Evolutionary conservation across 257 asterid genomes (phyloP).

Genomic region (Mentha longifolia): DNA sequence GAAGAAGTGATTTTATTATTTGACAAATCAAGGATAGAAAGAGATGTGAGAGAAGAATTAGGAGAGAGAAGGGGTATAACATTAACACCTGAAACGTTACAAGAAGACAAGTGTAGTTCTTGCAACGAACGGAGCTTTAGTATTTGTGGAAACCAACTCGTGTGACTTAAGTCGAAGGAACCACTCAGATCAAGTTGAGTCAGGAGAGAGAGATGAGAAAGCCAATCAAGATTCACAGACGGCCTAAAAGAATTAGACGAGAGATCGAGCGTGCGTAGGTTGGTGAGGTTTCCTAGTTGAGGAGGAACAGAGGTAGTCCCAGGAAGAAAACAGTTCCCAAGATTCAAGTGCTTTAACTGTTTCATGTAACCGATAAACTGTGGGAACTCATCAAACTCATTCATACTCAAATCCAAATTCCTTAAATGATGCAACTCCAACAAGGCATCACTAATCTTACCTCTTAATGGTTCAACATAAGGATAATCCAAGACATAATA

Average conservation of each 20-base stretch:
- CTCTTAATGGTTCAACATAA: no score
- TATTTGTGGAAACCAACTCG: conserved; percentile 9
- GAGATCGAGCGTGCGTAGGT: conserved; percentile 27
- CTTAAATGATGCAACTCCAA: conserved; percentile 30
- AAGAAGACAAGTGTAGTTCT: conserved; percentile 21
- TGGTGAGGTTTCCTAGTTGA: conserved; percentile 29
- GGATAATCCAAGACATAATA: no score
- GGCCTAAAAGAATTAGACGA: not conserved
- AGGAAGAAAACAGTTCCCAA: not conserved
- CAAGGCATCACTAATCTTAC: conserved; percentile 31
- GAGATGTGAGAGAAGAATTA: no score
- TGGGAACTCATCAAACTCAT: conserved; percentile 25
- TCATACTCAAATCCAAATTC: conserved; percentile 23
- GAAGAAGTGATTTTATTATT: not conserved
- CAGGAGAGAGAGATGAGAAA: conserved; percentile 16
- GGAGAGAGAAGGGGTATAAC: no score
- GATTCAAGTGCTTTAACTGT: no score
- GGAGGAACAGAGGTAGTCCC: conserved; percentile 20
- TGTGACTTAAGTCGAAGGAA: not conserved
- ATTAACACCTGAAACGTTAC: not conserved
- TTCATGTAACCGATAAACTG: no score
- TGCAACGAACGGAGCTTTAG: conserved; percentile 7
- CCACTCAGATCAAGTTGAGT: not conserved
- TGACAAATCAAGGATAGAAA: not conserved
- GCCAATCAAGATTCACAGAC: conserved; percentile 19